Evolutionary conservation across 2,329 filamentous ascomycete genomes (phyloP).

Genomic region (Paecilomyces variotii): DNA sequence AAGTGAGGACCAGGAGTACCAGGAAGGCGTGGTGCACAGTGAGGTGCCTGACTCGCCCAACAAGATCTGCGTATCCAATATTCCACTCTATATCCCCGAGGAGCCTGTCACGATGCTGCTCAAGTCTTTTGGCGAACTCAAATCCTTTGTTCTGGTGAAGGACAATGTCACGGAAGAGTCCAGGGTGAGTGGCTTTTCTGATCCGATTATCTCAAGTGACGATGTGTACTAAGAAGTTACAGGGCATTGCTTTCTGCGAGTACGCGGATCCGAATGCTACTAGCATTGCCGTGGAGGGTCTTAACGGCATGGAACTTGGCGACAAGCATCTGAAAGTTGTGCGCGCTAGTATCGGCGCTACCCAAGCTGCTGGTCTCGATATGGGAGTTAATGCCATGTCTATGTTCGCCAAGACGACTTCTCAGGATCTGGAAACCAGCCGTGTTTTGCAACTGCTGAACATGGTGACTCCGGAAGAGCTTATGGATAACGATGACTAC

Average conservation of each 20-base stretch:
- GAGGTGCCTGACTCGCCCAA: constrained; percentile 85
- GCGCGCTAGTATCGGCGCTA: constrained; percentile 85
- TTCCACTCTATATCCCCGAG: constrained; percentile 79
- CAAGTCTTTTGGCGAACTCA: constrained; percentile 84
- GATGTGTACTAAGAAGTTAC: constrained; percentile 8
- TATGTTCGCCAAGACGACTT: constrained; percentile 86
- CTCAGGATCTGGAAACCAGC: constrained; percentile 67
- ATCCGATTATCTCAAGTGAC: not conserved
- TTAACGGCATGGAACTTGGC: constrained; percentile 89
- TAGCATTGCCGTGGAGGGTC: constrained; percentile 76
- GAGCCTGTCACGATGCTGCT: constrained; percentile 88
- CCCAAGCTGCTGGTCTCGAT: constrained; percentile 85
- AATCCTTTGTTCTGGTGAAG: constrained; percentile 84
- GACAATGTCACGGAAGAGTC: constrained; percentile 80
- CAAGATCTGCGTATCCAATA: constrained; percentile 88
- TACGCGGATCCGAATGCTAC: constrained; percentile 70
- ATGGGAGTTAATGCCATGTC: constrained; percentile 98
- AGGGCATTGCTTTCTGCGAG: constrained; percentile 97
- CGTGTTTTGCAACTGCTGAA: constrained; percentile 89
- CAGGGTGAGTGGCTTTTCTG: constrained; percentile 53
- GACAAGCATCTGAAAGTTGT: constrained; percentile 77
- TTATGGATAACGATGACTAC: constrained; percentile 90
- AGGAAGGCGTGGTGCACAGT: constrained; percentile 68
- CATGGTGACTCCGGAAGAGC: constrained; percentile 95
- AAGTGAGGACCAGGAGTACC: constrained; percentile 62